Base-by-base conservation (phyloP, 2,329 filamentous ascomycete genomes). In the Cercospora beticola region DNA sequence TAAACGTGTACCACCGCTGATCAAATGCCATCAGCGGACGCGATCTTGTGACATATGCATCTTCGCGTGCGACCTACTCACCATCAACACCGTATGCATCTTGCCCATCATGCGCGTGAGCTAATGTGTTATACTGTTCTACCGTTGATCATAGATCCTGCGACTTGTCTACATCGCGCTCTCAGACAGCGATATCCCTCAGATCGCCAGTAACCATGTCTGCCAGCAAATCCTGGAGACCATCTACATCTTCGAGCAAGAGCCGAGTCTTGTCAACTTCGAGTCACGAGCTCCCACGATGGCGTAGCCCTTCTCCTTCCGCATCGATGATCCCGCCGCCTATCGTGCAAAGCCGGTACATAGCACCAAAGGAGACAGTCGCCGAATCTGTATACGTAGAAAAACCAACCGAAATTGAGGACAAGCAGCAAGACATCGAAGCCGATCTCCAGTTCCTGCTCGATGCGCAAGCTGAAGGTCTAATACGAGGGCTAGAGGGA, bases 391-490 rank as follows among this genome's bases (percentile, higher is more conserved):
- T 78, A 65, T 80, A 82, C 70, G 79, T 86, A 71, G 82, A 80
- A 70, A 80, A 82, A 62, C 80, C 82, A 26, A 80, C 82, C 31
- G 67, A 71, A 26, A 62, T 72, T n/a, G 70, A 74, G 21, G 75
- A 77, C 9, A 82, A 84, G 74, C 82, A 86, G 28, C 82, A 81
- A 66, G 79, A 86, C 71, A 83, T 89, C 9, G 83, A 89, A 74
- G 82, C 82, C 63, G 85, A 86, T 69, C 81, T 89, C 9, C 87
- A 89, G 76, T 81, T 81, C 66, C 79, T 89, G 10, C 84, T 89
- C 23, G 87, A 89, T 77, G 86, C 86, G 9, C 87, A 89, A 76
- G 85, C 86, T 33, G 86, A 88, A 72, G 86, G 84, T 18, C 79
- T 89, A 31, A 79, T 84, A 49, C 82, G 83, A 58, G 84, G 83